Evolutionary conservation across 192 early-diverging fungal genomes (phyloP), one percentile per base, ranked within the genome.

Genomic region (Gamsiella multidivaricata): DNA sequence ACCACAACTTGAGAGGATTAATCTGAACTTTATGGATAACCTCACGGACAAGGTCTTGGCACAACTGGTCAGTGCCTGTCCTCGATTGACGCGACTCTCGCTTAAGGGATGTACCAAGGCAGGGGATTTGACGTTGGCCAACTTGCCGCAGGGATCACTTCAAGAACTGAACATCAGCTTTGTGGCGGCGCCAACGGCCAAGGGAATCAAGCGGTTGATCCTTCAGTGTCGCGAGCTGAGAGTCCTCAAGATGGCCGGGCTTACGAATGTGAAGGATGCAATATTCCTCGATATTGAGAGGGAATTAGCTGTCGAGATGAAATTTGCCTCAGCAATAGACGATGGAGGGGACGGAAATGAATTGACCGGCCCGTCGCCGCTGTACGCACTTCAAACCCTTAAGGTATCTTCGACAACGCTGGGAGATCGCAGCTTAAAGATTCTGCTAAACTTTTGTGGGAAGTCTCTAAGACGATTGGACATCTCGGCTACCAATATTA

Each of bases 141-240:
- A 50, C 9, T 34, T 74, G 9, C 57, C 71, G 2, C 17, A 2
- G 2, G 45, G 39, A 0, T 31, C 57, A 1, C 25, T 74, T 6
- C 18, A 61, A 37, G 71, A 74, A 17, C 43, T 74, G 51, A 74
- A 74, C 51, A 66, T 74, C 33, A 74, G 71, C 26, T 74, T 74
- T 61, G 63, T 74, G 51, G 49, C 49, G 0, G 71, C 55, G 3
- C 54, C 70, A 28, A 74, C 71, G 7, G 41, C 51, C 14, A 74
- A 74, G 29, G 71, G 71, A 5, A 65, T 74, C 33, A 59, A 47
- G 25, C 47, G 26, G 34, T 7, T 74, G n/a, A 20, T 74, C 2
- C 28, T 37, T 18, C 20, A 37, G 11, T 74, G 71, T 51, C 57
- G 63, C 0, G 50, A 54, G 26, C 15, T 74, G 36, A 15, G 41